These are phyloP conservation scores for Dryas octopetala DNA, from an alignment of 306 rosid species.

Conservation along the genomic window DNA sequence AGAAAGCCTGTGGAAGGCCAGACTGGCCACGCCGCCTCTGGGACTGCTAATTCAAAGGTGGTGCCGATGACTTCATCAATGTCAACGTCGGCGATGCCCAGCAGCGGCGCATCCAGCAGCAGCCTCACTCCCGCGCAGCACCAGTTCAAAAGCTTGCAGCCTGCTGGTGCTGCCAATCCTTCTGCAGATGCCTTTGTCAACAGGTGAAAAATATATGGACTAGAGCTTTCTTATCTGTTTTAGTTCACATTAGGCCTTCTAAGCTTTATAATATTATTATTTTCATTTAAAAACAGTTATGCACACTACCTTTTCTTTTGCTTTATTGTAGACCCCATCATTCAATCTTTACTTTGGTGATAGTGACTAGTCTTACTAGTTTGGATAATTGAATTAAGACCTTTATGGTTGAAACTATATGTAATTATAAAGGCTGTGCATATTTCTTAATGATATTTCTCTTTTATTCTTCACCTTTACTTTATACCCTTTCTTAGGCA, in stretches of 20 bases:
- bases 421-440: constrained; percentile 11
- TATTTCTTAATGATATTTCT: constrained; percentile 14
- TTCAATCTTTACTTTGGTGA: constrained; percentile 38
- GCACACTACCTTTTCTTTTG: constrained; percentile 24
- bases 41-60: constrained; percentile 33
- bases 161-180: constrained; percentile 26
- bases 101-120: constrained; percentile 30
- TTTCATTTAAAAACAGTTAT: constrained; percentile 8
- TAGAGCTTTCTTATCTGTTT: constrained; percentile 12
- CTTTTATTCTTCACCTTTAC: constrained; percentile 8
- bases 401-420: constrained; percentile 20
- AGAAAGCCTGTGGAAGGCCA: constrained; percentile 76
- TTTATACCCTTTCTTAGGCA: constrained; percentile 9
- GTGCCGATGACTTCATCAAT: constrained; percentile 24
- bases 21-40: constrained; percentile 51
- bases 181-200: constrained; percentile 28
- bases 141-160: constrained; percentile 43
- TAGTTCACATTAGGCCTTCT: constrained; percentile 16
- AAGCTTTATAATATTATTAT: not conserved
- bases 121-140: constrained; percentile 17
- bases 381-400: constrained; percentile 22
- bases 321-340: constrained; percentile 35
- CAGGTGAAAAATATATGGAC: constrained; percentile 33
- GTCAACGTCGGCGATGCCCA: constrained; percentile 28
- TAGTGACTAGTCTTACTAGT: constrained; percentile 30